These are phyloP conservation scores for Vicia faba DNA, from an alignment of 306 rosid genomes.

Conservation along the genomic window DNA sequence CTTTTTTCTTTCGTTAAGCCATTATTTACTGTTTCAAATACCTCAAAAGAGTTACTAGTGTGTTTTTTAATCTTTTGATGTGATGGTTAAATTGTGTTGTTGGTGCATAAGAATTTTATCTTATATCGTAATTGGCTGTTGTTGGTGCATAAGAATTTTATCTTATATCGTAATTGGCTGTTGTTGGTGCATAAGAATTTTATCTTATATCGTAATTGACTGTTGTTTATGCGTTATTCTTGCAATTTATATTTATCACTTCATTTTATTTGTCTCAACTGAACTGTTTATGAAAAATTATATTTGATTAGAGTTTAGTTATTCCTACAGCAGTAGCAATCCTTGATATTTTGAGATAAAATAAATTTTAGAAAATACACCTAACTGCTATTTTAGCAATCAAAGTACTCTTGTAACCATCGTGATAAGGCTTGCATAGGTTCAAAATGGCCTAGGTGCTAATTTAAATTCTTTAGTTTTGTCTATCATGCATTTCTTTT, in stretches of 20 bases:
- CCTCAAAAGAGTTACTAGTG: not conserved
- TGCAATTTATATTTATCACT: not conserved
- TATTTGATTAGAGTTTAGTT: conserved; percentile 15
- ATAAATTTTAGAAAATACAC: not conserved
- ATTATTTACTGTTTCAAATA: conserved; percentile 21
- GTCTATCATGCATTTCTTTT: not conserved
- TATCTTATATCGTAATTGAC: conserved; percentile 14
- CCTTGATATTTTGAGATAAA: conserved; percentile 9
- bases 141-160: conserved; percentile 15
- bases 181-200: conserved; percentile 13
- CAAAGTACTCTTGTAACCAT: not conserved
- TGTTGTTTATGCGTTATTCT: conserved; percentile 20
- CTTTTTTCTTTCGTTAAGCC: not conserved
- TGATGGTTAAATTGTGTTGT: conserved; percentile 15
- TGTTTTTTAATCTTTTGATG: conserved; percentile 15
- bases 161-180: conserved; percentile 12
- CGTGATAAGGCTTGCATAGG: conserved; percentile 21
- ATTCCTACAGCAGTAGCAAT: not conserved
- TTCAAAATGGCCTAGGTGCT: conserved; percentile 8
- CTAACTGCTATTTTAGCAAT: conserved; percentile 20
- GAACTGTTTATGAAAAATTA: conserved; percentile 28
- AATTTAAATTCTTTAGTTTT: conserved; percentile 18
- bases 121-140: conserved; percentile 12
- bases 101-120: conserved; percentile 17
- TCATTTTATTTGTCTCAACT: conserved; percentile 14